Evolutionary conservation across 1,139 yeast genomes (phyloP), one percentile per base, ranked within the genome.

Genomic region (Lodderomyces metapsilosis): DNA sequence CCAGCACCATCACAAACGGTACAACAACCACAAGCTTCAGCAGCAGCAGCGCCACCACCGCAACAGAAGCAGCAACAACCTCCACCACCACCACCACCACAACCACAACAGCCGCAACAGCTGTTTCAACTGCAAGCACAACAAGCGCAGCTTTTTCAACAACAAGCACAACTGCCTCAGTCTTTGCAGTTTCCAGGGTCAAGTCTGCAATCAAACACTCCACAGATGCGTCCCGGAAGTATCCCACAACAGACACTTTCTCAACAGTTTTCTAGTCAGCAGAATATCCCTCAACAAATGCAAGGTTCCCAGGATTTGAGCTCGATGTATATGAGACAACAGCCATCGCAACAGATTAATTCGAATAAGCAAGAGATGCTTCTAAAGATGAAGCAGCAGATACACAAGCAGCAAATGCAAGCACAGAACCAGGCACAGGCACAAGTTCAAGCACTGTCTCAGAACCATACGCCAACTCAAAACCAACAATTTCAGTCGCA

Each of bases 351-450:
- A 34, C 44, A 35, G 53, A 52, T 44, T 16, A 51, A 50, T 41
- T 52, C 39, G 43, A 48, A 49, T 48, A 56, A 58, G 56, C 59
- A 54, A 51, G 64, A 64, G 42, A 56, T 55, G 49, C 47, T 47
- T 24, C 39, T 35, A 34, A 41, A 49, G 34, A 48, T 48, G 52
- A 48, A 52, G 40, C 56, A 51, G 37, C 66, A 54, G 24, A 47
- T 45, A 12, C 49, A 38, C 24, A 54, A 45, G 41, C 52, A 47
- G 27, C 58, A 54, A 58, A 63, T 48, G 49, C 48, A 42, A 28
- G 48, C 45, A 17, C 42, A 38, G 32, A 34, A 27, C 4, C 37
- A 38, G 16, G 42, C 28, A 23, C 53, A 41, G 25, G 47, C 41
- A 13, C 42, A 44, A 13, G 33, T 47, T 33, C 40, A 34, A 13